Evolutionary conservation across 78 protist species (phyloP), one percentile per base, ranked within the genome.

Genomic region (slime mould (Dictyostelium discoideum)): DNA sequence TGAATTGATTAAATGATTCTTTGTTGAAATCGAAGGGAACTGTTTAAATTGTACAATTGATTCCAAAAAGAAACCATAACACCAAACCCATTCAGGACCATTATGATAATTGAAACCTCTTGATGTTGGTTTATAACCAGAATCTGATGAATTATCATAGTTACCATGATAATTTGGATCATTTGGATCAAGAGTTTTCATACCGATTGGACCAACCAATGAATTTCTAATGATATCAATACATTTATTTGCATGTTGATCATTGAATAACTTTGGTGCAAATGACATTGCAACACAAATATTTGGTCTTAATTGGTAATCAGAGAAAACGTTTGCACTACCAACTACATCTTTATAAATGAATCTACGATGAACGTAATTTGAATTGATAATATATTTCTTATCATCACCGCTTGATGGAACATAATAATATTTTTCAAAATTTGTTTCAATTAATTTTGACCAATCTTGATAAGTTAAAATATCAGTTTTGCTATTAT

Each of bases 91-190:
- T 40, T 86, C 97, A 37, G 98, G 98, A n/a, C 98, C 99, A 81
- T 98, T 93, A 95, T 98, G 99, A 69, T 98, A 98, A 96, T 97
- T 98, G 92, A 97, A 96, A 20, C 99, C 99, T 67, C 73, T 67
- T 20, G 98, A 82, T 2, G 96, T 92, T 29, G 92, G 72, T 73
- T 54, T 50, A 57, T 98, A 98, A 26, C 24, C 82, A 13, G 97
- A 42, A 32, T 98, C 99, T 50, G 29, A 20, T n/a, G 94, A 24
- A 90, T 95, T 98, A 90, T 90, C 97, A 85, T 98, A 98, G 96
- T 80, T 67, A 9, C 95, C 95, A 11, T 97, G 96, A 60, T 97
- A 98, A 46, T 77, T 26, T 84, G 98, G 96, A 69, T 97, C 99
- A 60, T 63, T 46, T 39, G 97, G 98, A 29, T 92, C 98, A 5